Evolutionary conservation across 768 basidiomycete species (phyloP), one percentile per base, ranked within the genome.

Genomic region (Rhizopogon vesiculosus): DNA sequence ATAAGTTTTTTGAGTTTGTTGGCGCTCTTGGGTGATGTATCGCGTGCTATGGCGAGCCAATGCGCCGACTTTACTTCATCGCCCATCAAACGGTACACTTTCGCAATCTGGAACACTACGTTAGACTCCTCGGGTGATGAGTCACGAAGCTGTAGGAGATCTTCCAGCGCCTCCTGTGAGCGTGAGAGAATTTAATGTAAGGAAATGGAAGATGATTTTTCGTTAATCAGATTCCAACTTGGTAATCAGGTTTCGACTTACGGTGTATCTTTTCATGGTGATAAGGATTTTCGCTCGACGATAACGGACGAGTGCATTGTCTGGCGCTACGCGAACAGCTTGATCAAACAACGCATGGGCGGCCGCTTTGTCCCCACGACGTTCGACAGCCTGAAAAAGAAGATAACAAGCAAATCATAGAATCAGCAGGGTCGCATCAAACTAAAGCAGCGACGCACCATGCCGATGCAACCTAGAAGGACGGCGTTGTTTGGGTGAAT

Each of bases 401-500:
- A 67, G 48, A 9, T 25, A 19, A 56, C 57, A 55, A 57, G 44
- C 42, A 60, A n/a, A 22, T 25, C 49, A 51, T 44, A 45, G 45
- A 42, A 51, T 54, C 55, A 39, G 51, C 45, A 59, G 65, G 64
- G 61, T 68, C 69, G 52, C 18, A 39, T 45, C 19, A 51, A 51
- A 45, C 41, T 56, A 51, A 25, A 48, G 44, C n/a, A 54, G 53
- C 8, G 60, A 83, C 93, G 71, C 64, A 97, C 96, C 85, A 93
- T 90, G 46, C 93, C 97, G 66, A 98, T 89, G 70, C 95, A 98
- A 64, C 93, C 94, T 56, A 96, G 75, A 58, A 99, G 78, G n/a
- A 98, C 93, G 13, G 93, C 93, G 71, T 97, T 98, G 62, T 86
- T 83, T 41, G 94, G 91, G 70, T 98, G 93, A 69, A 99, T 94